phyloP scores from a whole-genome alignment of 352 stramenopile species.

The Halophytophthora polymorphica region DNA sequence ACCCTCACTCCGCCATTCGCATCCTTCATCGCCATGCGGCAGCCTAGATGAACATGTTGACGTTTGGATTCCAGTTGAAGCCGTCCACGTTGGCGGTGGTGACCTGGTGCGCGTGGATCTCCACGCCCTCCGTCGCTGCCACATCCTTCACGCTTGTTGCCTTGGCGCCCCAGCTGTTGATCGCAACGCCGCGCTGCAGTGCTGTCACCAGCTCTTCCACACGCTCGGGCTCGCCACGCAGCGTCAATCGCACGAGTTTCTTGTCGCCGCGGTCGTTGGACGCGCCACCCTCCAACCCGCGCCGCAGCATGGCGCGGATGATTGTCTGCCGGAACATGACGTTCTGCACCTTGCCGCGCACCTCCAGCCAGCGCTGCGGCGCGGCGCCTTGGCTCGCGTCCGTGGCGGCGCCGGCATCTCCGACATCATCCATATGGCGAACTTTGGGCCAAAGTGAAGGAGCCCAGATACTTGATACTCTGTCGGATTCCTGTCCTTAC shows the following conservation, averaged over 20 bases:
- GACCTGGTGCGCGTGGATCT: constrained; percentile 54
- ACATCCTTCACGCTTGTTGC: constrained; percentile 48
- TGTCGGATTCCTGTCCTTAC: too few relatives aligned
- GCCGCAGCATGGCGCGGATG: constrained; percentile 74
- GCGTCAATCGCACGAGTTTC: constrained; percentile 57
- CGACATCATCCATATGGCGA: too few relatives aligned
- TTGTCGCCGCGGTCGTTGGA: constrained; percentile 64
- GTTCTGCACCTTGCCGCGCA: constrained; percentile 70
- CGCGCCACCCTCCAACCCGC: constrained; percentile 51
- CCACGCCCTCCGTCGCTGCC: constrained; percentile 25
- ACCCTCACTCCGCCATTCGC: neutral
- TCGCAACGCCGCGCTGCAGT: constrained; percentile 36
- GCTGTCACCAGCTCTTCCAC: constrained; percentile 50
- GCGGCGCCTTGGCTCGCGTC: too few relatives aligned
- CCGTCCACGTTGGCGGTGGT: constrained; percentile 66
- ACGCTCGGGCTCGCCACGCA: constrained; percentile 33
- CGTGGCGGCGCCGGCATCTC: too few relatives aligned
- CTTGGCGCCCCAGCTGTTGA: constrained; percentile 72
- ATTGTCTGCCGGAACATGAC: constrained; percentile 84
- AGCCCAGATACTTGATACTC: too few relatives aligned
- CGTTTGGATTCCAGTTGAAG: constrained; percentile 71
- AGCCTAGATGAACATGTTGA: constrained; percentile 66
- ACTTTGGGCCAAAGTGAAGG: too few relatives aligned
- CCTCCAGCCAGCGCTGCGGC: constrained; percentile 59
- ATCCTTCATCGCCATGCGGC: neutral